Evolutionary conservation across 345 rosid genomes (phyloP).

Genomic region (Hevea brasiliensis): DNA sequence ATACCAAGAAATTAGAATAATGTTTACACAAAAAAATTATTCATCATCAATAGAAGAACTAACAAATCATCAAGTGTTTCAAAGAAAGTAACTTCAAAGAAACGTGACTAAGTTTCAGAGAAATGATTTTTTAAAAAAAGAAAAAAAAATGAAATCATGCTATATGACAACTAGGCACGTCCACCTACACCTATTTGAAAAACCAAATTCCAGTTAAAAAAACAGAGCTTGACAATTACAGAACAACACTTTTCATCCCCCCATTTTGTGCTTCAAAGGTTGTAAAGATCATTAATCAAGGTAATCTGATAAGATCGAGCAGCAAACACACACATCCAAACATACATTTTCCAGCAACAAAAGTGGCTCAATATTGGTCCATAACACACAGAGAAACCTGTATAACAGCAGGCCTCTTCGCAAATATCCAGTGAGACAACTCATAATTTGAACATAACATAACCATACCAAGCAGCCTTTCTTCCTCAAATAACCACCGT

Average conservation of each 20-base stretch:
- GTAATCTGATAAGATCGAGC: neutral
- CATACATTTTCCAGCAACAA: neutral
- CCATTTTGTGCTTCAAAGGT: too few species aligned
- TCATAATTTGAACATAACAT: neutral
- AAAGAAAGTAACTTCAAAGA: too few species aligned
- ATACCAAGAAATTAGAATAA: neutral
- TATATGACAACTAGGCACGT: too few species aligned
- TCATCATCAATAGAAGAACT: neutral
- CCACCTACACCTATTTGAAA: too few species aligned
- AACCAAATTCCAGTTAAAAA: too few species aligned
- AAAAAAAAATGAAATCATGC: too few species aligned
- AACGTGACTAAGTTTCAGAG: neutral
- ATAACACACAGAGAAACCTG: neutral
- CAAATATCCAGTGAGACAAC: neutral
- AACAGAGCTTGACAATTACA: too few species aligned
- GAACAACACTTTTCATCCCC: too few species aligned
- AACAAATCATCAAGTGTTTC: neutral
- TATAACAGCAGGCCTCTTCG: neutral
- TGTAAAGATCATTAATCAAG: neutral
- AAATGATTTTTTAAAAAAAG: neutral
- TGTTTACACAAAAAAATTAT: neutral
- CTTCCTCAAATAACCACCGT: too few species aligned
- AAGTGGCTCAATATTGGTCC: neutral
- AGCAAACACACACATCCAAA: neutral
- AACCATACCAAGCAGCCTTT: neutral